These are phyloP conservation scores for Thraustochytrium striatum DNA, from an alignment of 352 stramenopile genomes.

Conservation along the genomic window DNA sequence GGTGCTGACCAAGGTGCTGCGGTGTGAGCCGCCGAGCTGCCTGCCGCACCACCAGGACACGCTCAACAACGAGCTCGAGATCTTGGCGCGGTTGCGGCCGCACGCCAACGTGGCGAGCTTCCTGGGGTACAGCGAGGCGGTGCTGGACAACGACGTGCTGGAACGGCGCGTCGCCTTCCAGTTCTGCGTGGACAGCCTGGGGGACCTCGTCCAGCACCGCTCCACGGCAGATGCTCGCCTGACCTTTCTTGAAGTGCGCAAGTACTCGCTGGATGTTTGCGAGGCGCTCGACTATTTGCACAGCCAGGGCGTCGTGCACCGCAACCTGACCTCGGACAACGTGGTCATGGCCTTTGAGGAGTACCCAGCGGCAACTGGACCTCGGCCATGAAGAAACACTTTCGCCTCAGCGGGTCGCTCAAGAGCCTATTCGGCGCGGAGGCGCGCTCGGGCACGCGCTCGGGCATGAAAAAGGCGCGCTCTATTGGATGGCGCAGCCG, in stretches of 20 bases:
- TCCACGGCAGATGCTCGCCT: background rate
- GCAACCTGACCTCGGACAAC: constrained; percentile 53
- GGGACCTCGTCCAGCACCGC: constrained; percentile 19
- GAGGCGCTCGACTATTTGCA: constrained; percentile 50
- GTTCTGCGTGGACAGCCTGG: constrained; percentile 15
- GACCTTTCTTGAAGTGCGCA: constrained; percentile 22
- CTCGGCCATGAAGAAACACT: constrained; percentile 46
- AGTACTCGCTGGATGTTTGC: constrained; percentile 50
- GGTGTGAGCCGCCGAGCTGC: constrained; percentile 8
- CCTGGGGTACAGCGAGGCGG: background rate
- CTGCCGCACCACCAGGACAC: constrained; percentile 19
- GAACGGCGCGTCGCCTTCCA: constrained; percentile 20
- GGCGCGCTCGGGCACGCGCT: background rate
- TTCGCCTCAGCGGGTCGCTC: constrained; percentile 11
- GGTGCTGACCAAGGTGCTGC: constrained; percentile 6
- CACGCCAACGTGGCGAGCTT: constrained; percentile 20
- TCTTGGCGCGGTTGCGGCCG: background rate
- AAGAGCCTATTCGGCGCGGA: constrained; percentile 43
- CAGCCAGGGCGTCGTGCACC: constrained; percentile 53
- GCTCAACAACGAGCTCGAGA: constrained; percentile 41
- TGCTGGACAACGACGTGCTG: background rate
- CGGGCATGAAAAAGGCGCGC: background rate
- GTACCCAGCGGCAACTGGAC: constrained; percentile 46
- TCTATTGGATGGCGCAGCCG: background rate
- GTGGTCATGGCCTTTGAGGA: constrained; percentile 41